Evolutionary conservation across 78 protist genomes (phyloP).

Genomic region (Protostelium mycophagum): DNA sequence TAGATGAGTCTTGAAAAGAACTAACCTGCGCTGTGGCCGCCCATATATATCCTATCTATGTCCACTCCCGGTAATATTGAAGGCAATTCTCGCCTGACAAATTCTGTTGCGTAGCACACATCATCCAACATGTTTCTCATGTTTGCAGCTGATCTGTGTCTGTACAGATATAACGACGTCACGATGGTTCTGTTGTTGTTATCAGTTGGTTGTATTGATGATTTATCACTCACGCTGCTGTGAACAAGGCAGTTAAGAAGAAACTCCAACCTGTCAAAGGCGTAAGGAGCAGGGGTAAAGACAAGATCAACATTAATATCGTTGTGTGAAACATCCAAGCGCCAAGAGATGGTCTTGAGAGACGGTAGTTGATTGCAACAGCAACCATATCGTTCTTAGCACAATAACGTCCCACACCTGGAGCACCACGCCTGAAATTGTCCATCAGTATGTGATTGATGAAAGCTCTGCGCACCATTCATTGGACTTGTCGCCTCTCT

Average conservation of each 20-base stretch:
- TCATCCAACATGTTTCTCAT: background rate
- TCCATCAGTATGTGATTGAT: background rate
- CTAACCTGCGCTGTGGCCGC: background rate
- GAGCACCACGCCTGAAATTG: background rate
- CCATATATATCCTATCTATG: background rate
- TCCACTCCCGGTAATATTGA: background rate
- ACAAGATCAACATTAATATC: too few species aligned
- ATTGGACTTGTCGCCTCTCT: background rate
- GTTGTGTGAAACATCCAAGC: background rate
- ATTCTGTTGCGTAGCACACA: background rate
- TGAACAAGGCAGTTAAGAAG: background rate
- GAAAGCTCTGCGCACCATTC: background rate
- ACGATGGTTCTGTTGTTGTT: background rate
- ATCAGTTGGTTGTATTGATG: too few species aligned
- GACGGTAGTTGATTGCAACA: background rate
- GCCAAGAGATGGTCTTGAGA: background rate
- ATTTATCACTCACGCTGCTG: background rate
- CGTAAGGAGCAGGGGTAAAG: background rate
- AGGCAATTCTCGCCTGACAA: background rate
- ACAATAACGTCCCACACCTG: background rate
- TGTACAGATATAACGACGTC: background rate
- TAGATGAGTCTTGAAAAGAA: background rate
- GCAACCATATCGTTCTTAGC: background rate
- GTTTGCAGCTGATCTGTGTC: background rate
- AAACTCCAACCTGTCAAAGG: background rate